These are phyloP conservation scores for Trypanosoma lewisi DNA, from an alignment of 208 protist genomes.

Conservation along the genomic window DNA sequence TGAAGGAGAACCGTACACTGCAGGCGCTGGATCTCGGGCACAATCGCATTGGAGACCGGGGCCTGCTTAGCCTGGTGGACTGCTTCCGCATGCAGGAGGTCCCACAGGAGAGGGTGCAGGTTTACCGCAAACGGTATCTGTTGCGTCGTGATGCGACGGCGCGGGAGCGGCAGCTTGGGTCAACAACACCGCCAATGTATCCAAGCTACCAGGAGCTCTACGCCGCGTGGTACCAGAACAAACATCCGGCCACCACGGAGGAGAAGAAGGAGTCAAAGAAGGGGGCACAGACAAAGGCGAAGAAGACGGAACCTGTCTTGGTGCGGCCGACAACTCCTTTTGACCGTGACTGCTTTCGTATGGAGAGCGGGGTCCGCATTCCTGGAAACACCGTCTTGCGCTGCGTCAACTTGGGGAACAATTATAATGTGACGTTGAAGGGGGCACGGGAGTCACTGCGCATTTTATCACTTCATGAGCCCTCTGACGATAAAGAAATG, in stretches of 20 bases:
- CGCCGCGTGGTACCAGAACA: constrained; percentile 38
- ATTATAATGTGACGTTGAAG: constrained; percentile 49
- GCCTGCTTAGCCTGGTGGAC: constrained; percentile 59
- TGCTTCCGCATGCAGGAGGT: constrained; percentile 73
- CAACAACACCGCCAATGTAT: constrained; percentile 31
- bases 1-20: constrained; percentile 56
- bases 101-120: constrained; percentile 41
- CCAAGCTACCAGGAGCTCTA: constrained; percentile 82
- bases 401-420: constrained; percentile 77
- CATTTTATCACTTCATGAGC: constrained; percentile 64
- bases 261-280: constrained; percentile 32
- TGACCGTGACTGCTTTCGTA: constrained; percentile 76
- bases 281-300: constrained; percentile 22
- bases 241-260: constrained; percentile 11
- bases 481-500: constrained; percentile 56
- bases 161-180: constrained; percentile 46
- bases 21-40: constrained; percentile 78
- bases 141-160: constrained; percentile 45
- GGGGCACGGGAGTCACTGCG: constrained; percentile 66
- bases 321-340: constrained; percentile 52
- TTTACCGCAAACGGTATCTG: constrained; percentile 50
- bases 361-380: constrained; percentile 47
- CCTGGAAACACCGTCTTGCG: constrained; percentile 86
- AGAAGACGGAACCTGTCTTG: constrained; percentile 22
- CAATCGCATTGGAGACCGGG: constrained; percentile 77